Percentiles rank a stretch among this genome's conserved stretches.
Conservation (phyloP, 2,329 filamentous ascomycete genomes). For the Apiospora pterosperma region DNA sequence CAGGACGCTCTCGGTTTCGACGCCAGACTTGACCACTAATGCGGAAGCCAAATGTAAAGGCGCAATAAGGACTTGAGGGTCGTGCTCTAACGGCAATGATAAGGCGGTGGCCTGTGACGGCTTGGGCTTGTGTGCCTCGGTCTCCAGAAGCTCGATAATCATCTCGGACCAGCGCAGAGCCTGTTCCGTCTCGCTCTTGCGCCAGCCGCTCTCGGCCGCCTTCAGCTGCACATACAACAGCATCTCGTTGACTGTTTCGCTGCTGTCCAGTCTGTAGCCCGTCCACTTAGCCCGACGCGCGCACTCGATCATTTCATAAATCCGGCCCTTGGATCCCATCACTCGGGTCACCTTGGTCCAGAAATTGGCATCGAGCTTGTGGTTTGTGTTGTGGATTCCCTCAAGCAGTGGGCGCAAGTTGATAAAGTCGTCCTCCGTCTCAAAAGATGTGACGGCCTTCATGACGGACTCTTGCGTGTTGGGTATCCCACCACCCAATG, state of each 20-base stretch:
- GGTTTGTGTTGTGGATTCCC: constrained; percentile 42
- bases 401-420: constrained; percentile 51
- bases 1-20: constrained; percentile 22
- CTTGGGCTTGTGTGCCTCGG: constrained; percentile 33
- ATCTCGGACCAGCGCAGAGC: constrained; percentile 43
- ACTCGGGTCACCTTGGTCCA: constrained; percentile 38
- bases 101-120: constrained; percentile 7
- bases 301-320: constrained; percentile 47
- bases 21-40: constrained; percentile 31
- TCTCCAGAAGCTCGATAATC: constrained; percentile 47
- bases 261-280: constrained; percentile 37
- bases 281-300: constrained; percentile 44
- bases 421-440: constrained; percentile 45
- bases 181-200: constrained; percentile 32
- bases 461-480: constrained; percentile 36
- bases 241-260: constrained; percentile 38
- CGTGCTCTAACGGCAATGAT: constrained; percentile 31
- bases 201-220: constrained; percentile 36
- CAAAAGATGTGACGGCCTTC: constrained; percentile 41
- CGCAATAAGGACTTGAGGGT: constrained; percentile 40
- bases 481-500: constrained; percentile 36
- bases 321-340: constrained; percentile 36
- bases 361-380: constrained; percentile 31
- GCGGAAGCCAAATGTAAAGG: constrained; percentile 41
- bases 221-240: constrained; percentile 37